A percentile compares a stretch with the other conserved stretches of the same genome.
phyloP scores from a whole-genome alignment of 2,329 filamentous ascomycete genomes.

The Colletotrichum nymphaeae region DNA sequence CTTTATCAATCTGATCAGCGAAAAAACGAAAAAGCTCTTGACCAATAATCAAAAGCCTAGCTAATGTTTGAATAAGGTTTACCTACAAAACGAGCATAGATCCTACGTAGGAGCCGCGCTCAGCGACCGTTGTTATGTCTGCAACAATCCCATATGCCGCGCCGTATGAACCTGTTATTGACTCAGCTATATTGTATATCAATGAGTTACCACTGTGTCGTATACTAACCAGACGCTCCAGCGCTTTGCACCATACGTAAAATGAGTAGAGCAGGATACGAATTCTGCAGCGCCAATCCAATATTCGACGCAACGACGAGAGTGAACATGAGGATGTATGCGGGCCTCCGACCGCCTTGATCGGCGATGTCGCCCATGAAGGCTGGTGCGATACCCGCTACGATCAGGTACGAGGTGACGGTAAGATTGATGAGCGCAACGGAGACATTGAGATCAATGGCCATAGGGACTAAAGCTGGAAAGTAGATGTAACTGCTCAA shows the following conservation, averaged over 20 bases:
- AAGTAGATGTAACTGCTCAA: conserved; percentile 60
- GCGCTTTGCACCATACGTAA: conserved; percentile 63
- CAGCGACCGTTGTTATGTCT: too few species aligned
- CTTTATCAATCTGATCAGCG: neutral
- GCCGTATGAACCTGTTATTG: too few species aligned
- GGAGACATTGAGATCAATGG: conserved; percentile 52
- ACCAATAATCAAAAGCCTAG: too few species aligned
- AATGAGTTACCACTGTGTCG: conserved; percentile 56
- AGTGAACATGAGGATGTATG: conserved; percentile 58
- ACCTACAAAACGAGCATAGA: too few species aligned
- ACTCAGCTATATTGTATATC: conserved; percentile 63
- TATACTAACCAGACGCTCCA: conserved; percentile 51
- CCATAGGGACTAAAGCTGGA: conserved; percentile 56
- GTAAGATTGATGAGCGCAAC: conserved; percentile 53
- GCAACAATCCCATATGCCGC: too few species aligned
- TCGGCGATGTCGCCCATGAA: conserved; percentile 63
- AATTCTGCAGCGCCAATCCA: conserved; percentile 56
- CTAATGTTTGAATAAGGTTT: too few species aligned
- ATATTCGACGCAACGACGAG: conserved; percentile 59
- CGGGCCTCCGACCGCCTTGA: conserved; percentile 55
- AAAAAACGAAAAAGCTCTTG: conserved; percentile 47
- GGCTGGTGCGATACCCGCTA: conserved; percentile 63
- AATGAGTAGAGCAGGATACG: conserved; percentile 58
- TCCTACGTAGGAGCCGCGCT: too few species aligned
- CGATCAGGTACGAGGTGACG: conserved; percentile 58